These are phyloP conservation scores for Phytophthora aleatoria DNA, from an alignment of 352 stramenopile genomes.

Conservation along the genomic window DNA sequence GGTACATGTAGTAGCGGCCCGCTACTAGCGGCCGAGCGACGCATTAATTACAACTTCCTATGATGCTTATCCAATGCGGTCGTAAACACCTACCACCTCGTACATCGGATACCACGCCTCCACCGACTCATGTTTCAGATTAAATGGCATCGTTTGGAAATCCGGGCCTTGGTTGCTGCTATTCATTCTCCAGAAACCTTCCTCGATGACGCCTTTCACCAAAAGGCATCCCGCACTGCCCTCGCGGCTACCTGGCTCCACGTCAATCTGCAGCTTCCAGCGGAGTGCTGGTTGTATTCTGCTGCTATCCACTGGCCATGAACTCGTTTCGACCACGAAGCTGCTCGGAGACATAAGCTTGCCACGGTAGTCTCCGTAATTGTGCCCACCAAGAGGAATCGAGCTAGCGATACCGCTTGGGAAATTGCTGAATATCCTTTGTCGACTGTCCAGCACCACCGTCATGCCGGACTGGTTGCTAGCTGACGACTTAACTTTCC, in stretches of 20 bases:
- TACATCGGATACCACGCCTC: constrained; percentile 29
- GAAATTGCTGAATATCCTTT: constrained; percentile 47
- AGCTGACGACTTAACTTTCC: constrained; percentile 1
- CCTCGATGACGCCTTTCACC: constrained; percentile 25
- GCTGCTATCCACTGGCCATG: constrained; percentile 20
- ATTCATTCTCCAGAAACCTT: constrained; percentile 15
- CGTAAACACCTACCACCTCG: constrained; percentile 29
- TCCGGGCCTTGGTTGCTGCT: constrained; percentile 4
- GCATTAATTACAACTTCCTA: too few species aligned
- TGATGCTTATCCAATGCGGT: constrained; percentile 11
- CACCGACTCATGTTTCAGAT: constrained; percentile 17
- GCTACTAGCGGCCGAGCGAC: too few species aligned
- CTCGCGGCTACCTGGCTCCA: background rate
- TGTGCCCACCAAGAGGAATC: constrained; percentile 32
- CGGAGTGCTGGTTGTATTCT: constrained; percentile 12
- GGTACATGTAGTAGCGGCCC: too few species aligned
- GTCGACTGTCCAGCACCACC: constrained; percentile 47
- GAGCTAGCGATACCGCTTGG: constrained; percentile 51
- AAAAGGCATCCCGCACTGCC: constrained; percentile 1
- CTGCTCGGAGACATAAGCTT: constrained; percentile 31
- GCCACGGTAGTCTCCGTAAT: constrained; percentile 54
- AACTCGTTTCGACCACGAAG: constrained; percentile 47
- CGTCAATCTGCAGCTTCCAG: constrained; percentile 33
- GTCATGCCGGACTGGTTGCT: constrained; percentile 24
- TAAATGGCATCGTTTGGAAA: constrained; percentile 22